phyloP scores from a whole-genome alignment of 2,329 filamentous ascomycete species.

The Nannizziopsis arthrosporioides region DNA sequence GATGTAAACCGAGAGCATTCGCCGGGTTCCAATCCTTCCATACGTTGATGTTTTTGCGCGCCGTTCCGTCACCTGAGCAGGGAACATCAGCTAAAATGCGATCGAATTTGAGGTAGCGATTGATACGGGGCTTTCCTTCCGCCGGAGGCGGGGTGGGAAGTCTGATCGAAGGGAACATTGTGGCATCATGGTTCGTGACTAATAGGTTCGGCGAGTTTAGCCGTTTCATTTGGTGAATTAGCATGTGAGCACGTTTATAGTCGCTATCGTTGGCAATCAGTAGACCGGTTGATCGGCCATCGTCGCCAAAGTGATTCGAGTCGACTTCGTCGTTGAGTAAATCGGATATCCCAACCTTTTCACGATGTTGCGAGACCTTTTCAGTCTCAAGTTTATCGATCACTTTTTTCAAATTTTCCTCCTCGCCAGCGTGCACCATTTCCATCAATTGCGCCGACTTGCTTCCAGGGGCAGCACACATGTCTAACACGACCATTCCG shows the following conservation, averaged over 20 bases:
- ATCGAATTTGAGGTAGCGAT: conserved; percentile 86
- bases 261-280: conserved; percentile 93
- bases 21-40: conserved; percentile 92
- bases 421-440: conserved; percentile 85
- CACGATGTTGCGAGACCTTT: conserved; percentile 14
- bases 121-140: conserved; percentile 43
- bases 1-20: conserved; percentile 75
- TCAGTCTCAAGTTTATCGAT: conserved; percentile 52
- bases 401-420: conserved; percentile 66
- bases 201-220: conserved; percentile 92
- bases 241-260: conserved; percentile 92
- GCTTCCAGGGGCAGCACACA: conserved; percentile 93
- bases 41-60: conserved; percentile 82
- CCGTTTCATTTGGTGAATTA: conserved; percentile 95
- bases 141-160: conserved; percentile 50
- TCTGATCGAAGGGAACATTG: conserved; percentile 83
- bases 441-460: conserved; percentile 94
- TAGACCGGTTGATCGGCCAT: conserved; percentile 79
- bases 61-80: conserved; percentile 88
- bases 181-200: conserved; percentile 96
- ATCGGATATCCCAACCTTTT: conserved; percentile 18
- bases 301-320: conserved; percentile 53
- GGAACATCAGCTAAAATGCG: conserved; percentile 93
- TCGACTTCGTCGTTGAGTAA: conserved; percentile 31
- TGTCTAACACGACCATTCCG: conserved; percentile 84